These are phyloP conservation scores for Colletotrichum sp. DNA, from an alignment of 2,329 filamentous ascomycete genomes.

Conservation along the genomic window DNA sequence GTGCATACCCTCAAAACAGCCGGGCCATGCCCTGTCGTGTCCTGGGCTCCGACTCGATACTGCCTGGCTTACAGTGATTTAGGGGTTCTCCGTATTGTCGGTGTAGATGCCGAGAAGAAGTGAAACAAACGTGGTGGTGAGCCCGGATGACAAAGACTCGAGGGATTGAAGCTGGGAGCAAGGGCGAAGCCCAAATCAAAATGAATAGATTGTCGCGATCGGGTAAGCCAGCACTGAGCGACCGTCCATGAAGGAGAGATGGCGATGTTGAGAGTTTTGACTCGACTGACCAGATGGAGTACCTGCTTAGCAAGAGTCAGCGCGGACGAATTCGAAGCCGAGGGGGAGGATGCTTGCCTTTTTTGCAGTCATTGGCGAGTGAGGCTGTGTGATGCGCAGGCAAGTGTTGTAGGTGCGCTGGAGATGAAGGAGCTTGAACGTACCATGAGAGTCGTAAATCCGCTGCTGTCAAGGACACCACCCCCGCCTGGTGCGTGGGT, in stretches of 20 bases:
- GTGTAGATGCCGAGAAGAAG: slow-evolving; percentile 55
- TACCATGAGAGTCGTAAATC: neutral
- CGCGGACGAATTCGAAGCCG: neutral
- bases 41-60: slow-evolving; percentile 79
- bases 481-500: neutral
- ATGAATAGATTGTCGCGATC: neutral
- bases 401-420: neutral
- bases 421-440: neutral
- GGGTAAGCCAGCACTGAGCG: neutral
- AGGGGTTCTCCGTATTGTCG: slow-evolving; percentile 71
- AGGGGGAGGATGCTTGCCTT: neutral
- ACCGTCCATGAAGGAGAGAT: neutral
- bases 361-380: neutral
- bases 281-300: neutral
- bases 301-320: neutral
- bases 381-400: neutral
- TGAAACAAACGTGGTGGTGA: slow-evolving; percentile 17
- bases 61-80: slow-evolving; percentile 75
- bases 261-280: neutral
- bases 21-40: slow-evolving; percentile 67
- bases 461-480: neutral
- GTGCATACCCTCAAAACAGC: slow-evolving; percentile 74
- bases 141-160: neutral
- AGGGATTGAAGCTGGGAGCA: neutral
- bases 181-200: neutral